These are phyloP conservation scores for Sporisorium iseilematis-ciliati DNA, from an alignment of 1,284 basidiomycete genomes.

Conservation along the genomic window DNA sequence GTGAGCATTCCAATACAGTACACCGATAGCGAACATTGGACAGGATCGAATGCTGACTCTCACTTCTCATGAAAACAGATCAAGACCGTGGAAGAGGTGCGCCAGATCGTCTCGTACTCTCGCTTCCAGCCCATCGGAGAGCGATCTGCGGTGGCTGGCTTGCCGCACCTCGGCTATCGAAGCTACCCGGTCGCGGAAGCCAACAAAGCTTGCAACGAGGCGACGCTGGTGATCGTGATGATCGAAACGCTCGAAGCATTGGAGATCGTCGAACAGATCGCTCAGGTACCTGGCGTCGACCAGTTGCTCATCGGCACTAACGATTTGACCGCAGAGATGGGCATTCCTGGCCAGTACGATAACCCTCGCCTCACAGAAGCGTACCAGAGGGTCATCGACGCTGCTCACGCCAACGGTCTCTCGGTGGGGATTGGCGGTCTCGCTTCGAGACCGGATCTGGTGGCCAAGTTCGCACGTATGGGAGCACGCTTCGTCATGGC, in stretches of 20 bases:
- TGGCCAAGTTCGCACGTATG: slow-evolving; percentile 7
- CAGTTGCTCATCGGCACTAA: slow-evolving; percentile 10
- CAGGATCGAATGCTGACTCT: not conserved
- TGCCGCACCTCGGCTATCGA: slow-evolving; percentile 6
- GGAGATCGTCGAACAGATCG: slow-evolving; percentile 8
- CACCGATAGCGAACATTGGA: no score
- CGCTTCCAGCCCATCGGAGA: slow-evolving; percentile 10
- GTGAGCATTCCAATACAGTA: not conserved
- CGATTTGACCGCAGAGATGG: slow-evolving; percentile 10
- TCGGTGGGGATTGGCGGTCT: slow-evolving; percentile 12
- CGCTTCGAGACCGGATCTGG: slow-evolving; percentile 2
- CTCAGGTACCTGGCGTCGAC: slow-evolving; percentile 7
- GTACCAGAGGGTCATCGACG: slow-evolving; percentile 7
- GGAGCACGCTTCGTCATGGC: slow-evolving; percentile 11
- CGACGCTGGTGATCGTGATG: slow-evolving; percentile 12
- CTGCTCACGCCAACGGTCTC: not conserved
- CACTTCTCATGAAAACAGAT: slow-evolving; percentile 1
- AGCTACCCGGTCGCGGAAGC: slow-evolving; percentile 3
- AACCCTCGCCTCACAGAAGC: slow-evolving; percentile 8
- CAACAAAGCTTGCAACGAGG: slow-evolving; percentile 12
- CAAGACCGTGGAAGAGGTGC: slow-evolving; percentile 12
- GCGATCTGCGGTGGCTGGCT: slow-evolving; percentile 2
- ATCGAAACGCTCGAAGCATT: slow-evolving; percentile 10
- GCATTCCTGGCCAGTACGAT: slow-evolving; percentile 7
- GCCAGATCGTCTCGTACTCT: slow-evolving; percentile 4